Evolutionary conservation across 352 stramenopile species (phyloP).

Genomic region (Phytopythium cucurbitacearum): DNA sequence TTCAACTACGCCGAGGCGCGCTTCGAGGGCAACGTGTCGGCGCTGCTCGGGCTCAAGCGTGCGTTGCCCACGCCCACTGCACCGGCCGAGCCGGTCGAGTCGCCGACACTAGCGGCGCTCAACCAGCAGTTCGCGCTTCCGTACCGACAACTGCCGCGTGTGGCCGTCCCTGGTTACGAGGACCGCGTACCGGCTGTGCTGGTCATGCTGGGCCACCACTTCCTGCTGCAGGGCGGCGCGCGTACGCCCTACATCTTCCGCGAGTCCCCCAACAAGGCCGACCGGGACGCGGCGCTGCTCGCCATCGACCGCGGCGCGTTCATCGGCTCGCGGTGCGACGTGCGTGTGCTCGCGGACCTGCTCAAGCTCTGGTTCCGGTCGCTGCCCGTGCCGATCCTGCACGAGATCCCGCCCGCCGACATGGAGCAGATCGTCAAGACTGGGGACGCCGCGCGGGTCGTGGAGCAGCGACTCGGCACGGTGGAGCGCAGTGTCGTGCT

Average conservation of each 20-base stretch:
- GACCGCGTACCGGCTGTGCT: constrained; percentile 83
- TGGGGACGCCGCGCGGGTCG: constrained; percentile 29
- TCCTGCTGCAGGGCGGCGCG: constrained; percentile 61
- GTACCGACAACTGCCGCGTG: constrained; percentile 66
- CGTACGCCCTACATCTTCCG: constrained; percentile 82
- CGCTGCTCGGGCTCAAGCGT: constrained; percentile 41
- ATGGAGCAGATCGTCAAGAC: constrained; percentile 40
- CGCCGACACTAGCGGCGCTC: constrained; percentile 42
- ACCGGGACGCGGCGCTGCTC: constrained; percentile 75
- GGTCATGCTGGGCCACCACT: constrained; percentile 83
- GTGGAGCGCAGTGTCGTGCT: constrained; percentile 61
- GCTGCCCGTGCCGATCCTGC: constrained; percentile 75
- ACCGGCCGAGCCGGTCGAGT: constrained; percentile 3
- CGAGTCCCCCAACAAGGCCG: constrained; percentile 82
- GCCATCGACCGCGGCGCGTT: constrained; percentile 85
- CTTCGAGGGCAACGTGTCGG: constrained; percentile 85
- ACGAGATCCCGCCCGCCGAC: constrained; percentile 65
- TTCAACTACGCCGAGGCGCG: constrained; percentile 87
- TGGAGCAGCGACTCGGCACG: constrained; percentile 41
- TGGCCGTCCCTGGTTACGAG: constrained; percentile 58
- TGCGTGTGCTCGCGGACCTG: constrained; percentile 83
- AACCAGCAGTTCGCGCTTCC: constrained; percentile 87
- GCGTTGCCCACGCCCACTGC: constrained; percentile 7
- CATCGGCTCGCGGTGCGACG: constrained; percentile 50
- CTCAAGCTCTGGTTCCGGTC: constrained; percentile 91